These are phyloP conservation scores for Lecanicillium sp. DNA, from an alignment of 2,329 filamentous ascomycete species.

Conservation along the genomic window DNA sequence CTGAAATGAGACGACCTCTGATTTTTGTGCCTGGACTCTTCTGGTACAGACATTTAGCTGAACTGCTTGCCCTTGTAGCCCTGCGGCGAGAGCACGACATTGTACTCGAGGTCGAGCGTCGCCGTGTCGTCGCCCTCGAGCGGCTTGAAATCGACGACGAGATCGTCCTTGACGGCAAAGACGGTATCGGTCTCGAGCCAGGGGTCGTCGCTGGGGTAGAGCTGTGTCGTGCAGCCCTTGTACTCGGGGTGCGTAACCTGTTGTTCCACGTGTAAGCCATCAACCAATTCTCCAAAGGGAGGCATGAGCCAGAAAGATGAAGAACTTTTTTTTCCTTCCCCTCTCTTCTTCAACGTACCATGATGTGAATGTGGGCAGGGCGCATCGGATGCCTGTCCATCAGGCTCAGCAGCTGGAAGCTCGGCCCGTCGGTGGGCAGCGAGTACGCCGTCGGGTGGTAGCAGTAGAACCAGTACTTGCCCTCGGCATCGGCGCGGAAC, in stretches of 20 bases:
- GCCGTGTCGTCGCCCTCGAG: constrained; percentile 33
- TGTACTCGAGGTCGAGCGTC: constrained; percentile 34
- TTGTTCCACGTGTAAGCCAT: not conserved
- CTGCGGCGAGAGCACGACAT: constrained; percentile 38
- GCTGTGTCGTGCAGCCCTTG: constrained; percentile 67
- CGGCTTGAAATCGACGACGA: constrained; percentile 45
- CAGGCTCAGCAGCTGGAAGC: constrained; percentile 34
- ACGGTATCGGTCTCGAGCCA: constrained; percentile 49
- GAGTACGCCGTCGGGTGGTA: constrained; percentile 62
- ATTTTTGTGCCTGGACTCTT: not conserved
- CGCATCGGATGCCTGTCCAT: constrained; percentile 45
- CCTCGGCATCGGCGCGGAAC: constrained; percentile 64
- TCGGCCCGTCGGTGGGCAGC: constrained; percentile 56
- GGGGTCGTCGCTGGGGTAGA: constrained; percentile 63
- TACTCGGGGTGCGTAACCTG: constrained; percentile 55
- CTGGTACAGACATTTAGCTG: not conserved
- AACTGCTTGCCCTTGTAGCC: constrained; percentile 36
- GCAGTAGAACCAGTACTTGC: constrained; percentile 62
- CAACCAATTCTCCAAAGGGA: not conserved
- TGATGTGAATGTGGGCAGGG: constrained; percentile 46
- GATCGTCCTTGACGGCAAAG: constrained; percentile 48
- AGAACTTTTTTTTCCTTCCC: too few species aligned
- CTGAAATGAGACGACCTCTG: not conserved
- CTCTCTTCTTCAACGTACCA: too few species aligned
- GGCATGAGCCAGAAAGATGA: not conserved